Evolutionary conservation across 345 rosid genomes (phyloP), one percentile per base, ranked within the genome.

Genomic region (Aegle marmelos): DNA sequence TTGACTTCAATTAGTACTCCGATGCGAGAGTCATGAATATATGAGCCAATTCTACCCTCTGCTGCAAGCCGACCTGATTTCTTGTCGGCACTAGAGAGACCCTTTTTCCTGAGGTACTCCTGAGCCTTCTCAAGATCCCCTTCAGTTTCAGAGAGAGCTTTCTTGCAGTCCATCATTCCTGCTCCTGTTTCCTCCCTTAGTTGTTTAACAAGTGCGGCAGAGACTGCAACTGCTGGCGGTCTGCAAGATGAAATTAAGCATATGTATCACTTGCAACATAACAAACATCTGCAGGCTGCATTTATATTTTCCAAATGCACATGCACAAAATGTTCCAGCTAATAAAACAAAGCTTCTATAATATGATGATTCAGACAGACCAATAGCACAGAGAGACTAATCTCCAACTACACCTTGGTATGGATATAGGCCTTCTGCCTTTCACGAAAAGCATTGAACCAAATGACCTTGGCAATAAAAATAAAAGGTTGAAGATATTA

Each of bases 91-190:
- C 92, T 77, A 78, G 98, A 90, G 63, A 92, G 97, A 68, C 97
- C 99, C 78, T 96, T 96, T 93, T 92, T 93, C 78, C 99, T 86
- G 34, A 93, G 98, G 78, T 90, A 92, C 75, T 95, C 98, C 78
- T 95, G 97, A 65, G 97, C 99, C 87, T 90, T 95, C 87, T 92
- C 95, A 31, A 93, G 93, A 77, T 95, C 89, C 21, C 98, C 98
- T 77, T 87, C 97, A 30, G 94, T 91, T 86, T 93, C 98, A 2
- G 99, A 83, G 45, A 95, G 84, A 63, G 98, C 97, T 81, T 92
- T 95, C 90, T 93, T 95, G 91, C 99, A 93, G 83, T 95, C 97
- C 99, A 93, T 93, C 98, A 93, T 95, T 41, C 98, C 99, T 0
- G 98, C 99, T 82, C 99, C 98, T 4, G 95, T 92, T 86, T 96